Conservation (phyloP, 2,329 filamentous ascomycete genomes). For the Arthrocladium fulminans region DNA sequence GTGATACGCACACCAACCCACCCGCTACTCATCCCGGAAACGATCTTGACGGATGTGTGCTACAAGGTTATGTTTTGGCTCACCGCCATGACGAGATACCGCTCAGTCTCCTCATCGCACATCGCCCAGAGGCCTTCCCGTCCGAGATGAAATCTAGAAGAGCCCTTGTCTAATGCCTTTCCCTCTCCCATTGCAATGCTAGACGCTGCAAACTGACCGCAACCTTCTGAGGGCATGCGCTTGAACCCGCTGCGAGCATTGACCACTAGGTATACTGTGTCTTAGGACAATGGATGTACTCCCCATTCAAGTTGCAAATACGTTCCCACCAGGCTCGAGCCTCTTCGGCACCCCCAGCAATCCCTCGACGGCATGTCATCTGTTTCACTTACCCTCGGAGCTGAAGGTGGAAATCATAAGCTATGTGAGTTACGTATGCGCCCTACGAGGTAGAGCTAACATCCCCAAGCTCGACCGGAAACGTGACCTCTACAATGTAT, state of each 20-base stretch:
- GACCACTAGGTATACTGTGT: no score
- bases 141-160: no score
- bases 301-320: background rate
- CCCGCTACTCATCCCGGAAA: background rate
- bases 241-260: no score
- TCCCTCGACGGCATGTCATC: slow-evolving; percentile 15
- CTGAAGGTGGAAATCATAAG: slow-evolving; percentile 20
- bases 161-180: background rate
- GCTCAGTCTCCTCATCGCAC: background rate
- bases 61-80: background rate
- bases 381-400: slow-evolving; percentile 19
- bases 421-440: slow-evolving; percentile 14
- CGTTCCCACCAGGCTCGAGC: background rate
- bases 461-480: slow-evolving; percentile 14
- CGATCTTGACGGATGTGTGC: background rate
- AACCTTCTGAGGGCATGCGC: no score
- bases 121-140: background rate
- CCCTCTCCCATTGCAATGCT: no score
- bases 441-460: slow-evolving; percentile 8
- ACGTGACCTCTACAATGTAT: slow-evolving; percentile 22
- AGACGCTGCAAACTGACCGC: no score
- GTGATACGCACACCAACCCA: background rate
- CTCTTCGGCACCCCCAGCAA: background rate
- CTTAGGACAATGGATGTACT: background rate
- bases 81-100: background rate